A percentile compares a stretch with the other conserved stretches of the same genome.
phyloP scores from a whole-genome alignment of 345 rosid genomes.

The Heritiera littoralis region DNA sequence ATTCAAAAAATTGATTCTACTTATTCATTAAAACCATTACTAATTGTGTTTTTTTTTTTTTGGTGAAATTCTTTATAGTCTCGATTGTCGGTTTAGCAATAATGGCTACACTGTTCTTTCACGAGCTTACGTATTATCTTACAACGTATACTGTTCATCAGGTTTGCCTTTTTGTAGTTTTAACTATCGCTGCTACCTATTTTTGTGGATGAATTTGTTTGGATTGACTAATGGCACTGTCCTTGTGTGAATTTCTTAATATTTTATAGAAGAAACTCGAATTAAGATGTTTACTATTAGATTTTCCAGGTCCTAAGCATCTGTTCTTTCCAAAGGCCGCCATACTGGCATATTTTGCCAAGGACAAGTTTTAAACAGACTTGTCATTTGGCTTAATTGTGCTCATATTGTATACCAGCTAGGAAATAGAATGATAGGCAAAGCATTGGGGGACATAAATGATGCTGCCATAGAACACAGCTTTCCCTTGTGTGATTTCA shows the following conservation, averaged over 20 bases:
- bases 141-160: constrained; percentile 80
- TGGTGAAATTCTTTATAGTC: constrained; percentile 42
- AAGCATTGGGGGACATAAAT: neutral
- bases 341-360: neutral
- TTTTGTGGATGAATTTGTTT: constrained; percentile 8
- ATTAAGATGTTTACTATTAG: neutral
- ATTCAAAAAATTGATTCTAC: neutral
- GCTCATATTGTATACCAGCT: neutral
- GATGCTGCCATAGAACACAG: neutral
- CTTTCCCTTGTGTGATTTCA: constrained; percentile 1
- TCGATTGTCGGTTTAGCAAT: constrained; percentile 77
- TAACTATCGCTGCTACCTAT: neutral
- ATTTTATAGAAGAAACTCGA: neutral
- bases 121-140: constrained; percentile 85
- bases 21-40: neutral
- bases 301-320: neutral
- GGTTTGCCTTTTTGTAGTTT: constrained; percentile 44
- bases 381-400: neutral
- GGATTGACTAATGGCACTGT: constrained; percentile 1
- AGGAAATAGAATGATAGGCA: neutral
- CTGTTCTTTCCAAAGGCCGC: neutral
- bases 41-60: neutral
- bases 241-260: neutral
- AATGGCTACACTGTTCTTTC: constrained; percentile 87
- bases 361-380: neutral